Conservation (phyloP, 2,329 filamentous ascomycete species). For the Elsinoe perseae region DNA sequence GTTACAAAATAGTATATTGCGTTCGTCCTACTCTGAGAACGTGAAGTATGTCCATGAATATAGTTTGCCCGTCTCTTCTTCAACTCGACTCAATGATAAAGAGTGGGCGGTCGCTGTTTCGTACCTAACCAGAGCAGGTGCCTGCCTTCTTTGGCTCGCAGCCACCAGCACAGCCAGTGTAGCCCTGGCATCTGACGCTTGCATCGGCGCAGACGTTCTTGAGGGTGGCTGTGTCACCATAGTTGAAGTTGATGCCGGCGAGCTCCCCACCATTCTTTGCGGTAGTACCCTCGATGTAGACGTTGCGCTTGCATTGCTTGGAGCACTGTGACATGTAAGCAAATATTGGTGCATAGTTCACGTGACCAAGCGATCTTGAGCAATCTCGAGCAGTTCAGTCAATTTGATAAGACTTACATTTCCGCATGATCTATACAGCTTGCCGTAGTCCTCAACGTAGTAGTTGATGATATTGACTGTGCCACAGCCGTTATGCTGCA, state of each 20-base stretch:
- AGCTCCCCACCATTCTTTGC: conserved; percentile 38
- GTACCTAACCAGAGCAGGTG: conserved; percentile 22
- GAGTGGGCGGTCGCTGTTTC: background rate
- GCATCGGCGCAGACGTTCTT: conserved; percentile 32
- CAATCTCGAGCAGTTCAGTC: conserved; percentile 25
- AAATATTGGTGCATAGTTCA: conserved; percentile 2
- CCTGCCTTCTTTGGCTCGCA: conserved; percentile 26
- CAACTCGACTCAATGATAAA: background rate
- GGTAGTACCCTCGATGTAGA: conserved; percentile 39
- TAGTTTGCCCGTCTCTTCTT: background rate
- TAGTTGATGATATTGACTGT: conserved; percentile 36
- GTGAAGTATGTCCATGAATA: background rate
- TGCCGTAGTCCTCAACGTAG: conserved; percentile 40
- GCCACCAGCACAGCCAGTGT: conserved; percentile 25
- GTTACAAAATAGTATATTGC: background rate
- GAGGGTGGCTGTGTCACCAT: conserved; percentile 39
- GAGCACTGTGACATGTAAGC: conserved; percentile 25
- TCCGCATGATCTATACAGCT: conserved; percentile 46
- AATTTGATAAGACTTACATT: conserved; percentile 27
- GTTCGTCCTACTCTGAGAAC: background rate
- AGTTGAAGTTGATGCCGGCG: conserved; percentile 47
- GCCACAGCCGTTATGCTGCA: conserved; percentile 38
- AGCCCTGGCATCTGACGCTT: conserved; percentile 25
- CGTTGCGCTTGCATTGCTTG: conserved; percentile 34
- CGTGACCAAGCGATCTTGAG: background rate